A percentile compares a stretch with the other conserved stretches of the same genome.
These are phyloP conservation scores for Fusarium redolens DNA, from an alignment of 2,329 filamentous ascomycete species.

Conservation along the genomic window DNA sequence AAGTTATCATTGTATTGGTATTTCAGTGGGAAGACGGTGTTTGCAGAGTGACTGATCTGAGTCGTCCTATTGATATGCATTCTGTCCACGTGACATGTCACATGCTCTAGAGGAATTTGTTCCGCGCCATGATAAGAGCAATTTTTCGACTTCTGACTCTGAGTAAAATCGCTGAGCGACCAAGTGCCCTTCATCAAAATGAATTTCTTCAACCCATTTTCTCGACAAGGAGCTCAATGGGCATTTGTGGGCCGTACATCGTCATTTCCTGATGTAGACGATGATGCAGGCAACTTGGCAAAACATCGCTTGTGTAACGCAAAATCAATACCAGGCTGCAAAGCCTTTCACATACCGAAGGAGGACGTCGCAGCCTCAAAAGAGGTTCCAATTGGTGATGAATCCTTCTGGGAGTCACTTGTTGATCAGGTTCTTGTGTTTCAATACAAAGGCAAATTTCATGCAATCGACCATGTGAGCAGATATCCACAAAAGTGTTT, in stretches of 20 bases:
- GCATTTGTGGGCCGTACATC: slow-evolving; percentile 65
- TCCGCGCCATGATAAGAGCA: background rate
- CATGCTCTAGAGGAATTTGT: background rate
- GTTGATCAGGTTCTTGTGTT: slow-evolving; percentile 74
- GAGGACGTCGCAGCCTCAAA: slow-evolving; percentile 51
- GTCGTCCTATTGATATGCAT: background rate
- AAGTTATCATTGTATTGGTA: background rate
- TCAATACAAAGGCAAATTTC: slow-evolving; percentile 70
- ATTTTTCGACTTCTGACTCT: background rate
- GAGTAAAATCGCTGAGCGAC: background rate
- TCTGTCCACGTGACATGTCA: slow-evolving; percentile 16
- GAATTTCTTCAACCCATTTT: slow-evolving; percentile 38
- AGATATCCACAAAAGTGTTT: too few species aligned
- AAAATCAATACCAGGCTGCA: slow-evolving; percentile 65
- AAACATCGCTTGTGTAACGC: slow-evolving; percentile 52
- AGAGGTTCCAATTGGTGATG: slow-evolving; percentile 52
- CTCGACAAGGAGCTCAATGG: slow-evolving; percentile 53
- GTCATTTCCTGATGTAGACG: slow-evolving; percentile 64
- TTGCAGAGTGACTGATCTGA: background rate
- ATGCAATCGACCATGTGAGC: slow-evolving; percentile 75
- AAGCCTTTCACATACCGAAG: slow-evolving; percentile 64
- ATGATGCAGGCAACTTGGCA: slow-evolving; percentile 53
- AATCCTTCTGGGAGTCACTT: slow-evolving; percentile 52
- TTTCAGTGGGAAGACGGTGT: too few species aligned
- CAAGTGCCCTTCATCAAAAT: slow-evolving; percentile 17